Evolutionary conservation across 768 basidiomycete genomes (phyloP).

Genomic region (Botryobasidium botryosum): DNA sequence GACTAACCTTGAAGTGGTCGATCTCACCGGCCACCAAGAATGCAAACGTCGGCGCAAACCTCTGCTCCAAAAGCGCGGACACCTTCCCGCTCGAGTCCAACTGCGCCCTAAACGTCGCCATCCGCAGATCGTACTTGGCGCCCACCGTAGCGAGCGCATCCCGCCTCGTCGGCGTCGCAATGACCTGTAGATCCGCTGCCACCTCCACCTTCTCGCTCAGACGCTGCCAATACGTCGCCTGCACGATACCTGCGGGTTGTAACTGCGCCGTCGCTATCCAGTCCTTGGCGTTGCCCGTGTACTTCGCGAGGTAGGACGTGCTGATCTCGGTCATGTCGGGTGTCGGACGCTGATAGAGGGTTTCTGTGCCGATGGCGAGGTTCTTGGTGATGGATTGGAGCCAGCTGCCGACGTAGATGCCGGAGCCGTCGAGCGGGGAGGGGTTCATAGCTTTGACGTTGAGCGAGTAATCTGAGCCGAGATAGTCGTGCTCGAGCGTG

Average conservation of each 20-base stretch:
- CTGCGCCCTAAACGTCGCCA: slow-evolving; percentile 89
- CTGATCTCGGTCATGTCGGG: slow-evolving; percentile 47
- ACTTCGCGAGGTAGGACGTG: slow-evolving; percentile 68
- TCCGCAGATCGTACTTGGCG: slow-evolving; percentile 90
- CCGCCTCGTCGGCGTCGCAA: slow-evolving; percentile 61
- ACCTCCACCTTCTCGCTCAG: slow-evolving; percentile 91
- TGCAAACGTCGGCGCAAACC: slow-evolving; percentile 87
- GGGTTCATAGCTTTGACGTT: slow-evolving; percentile 87
- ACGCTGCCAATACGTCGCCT: slow-evolving; percentile 94
- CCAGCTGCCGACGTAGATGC: slow-evolving; percentile 83
- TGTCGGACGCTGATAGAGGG: slow-evolving; percentile 62
- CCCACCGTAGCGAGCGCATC: slow-evolving; percentile 89
- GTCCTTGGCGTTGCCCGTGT: slow-evolving; percentile 47
- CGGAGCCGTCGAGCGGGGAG: slow-evolving; percentile 68
- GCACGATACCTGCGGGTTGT: slow-evolving; percentile 64
- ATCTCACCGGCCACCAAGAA: slow-evolving; percentile 94
- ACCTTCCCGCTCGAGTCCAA: slow-evolving; percentile 91
- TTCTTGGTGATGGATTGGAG: slow-evolving; percentile 87
- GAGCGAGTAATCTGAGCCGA: slow-evolving; percentile 70
- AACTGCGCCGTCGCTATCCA: slow-evolving; percentile 92
- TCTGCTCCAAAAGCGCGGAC: slow-evolving; percentile 84
- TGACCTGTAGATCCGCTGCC: slow-evolving; percentile 80
- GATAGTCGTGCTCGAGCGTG: slow-evolving; percentile 86
- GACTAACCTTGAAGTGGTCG: slow-evolving; percentile 86
- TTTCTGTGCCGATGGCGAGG: slow-evolving; percentile 75